Evolutionary conservation across 352 stramenopile genomes (phyloP).

Genomic region (Globisporangium spinosum): DNA sequence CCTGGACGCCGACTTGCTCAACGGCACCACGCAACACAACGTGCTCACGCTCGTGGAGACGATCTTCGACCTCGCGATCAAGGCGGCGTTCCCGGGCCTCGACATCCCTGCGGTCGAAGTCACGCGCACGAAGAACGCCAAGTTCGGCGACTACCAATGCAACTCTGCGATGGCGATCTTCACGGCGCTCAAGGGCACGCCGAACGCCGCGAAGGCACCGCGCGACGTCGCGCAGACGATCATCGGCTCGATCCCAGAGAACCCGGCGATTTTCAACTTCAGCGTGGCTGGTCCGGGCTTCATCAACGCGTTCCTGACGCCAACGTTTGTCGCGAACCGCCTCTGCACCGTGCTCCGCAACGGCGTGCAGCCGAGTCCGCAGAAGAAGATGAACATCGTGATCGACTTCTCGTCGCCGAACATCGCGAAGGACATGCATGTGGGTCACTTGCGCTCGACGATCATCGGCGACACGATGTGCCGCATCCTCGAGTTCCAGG

Average conservation of each 20-base stretch:
- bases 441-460: constrained; percentile 89
- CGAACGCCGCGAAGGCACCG: constrained; percentile 65
- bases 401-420: constrained; percentile 88
- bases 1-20: constrained; percentile 43
- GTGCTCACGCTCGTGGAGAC: constrained; percentile 70
- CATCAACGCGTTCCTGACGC: constrained; percentile 95
- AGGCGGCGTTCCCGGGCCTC: constrained; percentile 60
- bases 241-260: constrained; percentile 78
- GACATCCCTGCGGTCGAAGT: constrained; percentile 54
- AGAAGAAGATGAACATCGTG: constrained; percentile 64
- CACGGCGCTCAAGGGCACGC: constrained; percentile 92
- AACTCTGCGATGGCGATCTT: constrained; percentile 97
- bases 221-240: constrained; percentile 89
- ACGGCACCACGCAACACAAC: constrained; percentile 72
- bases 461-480: constrained; percentile 88
- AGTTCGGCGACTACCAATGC: constrained; percentile 97
- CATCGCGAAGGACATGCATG: constrained; percentile 89
- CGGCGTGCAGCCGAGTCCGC: constrained; percentile 80
- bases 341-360: constrained; percentile 66
- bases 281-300: constrained; percentile 95
- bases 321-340: constrained; percentile 76
- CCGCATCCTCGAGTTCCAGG: constrained; percentile 85
- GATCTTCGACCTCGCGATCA: constrained; percentile 72
- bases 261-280: constrained; percentile 87
- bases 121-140: constrained; percentile 79